Evolutionary conservation across 2,329 filamentous ascomycete species (phyloP), one percentile per base, ranked within the genome.

Genomic region (Fusarium paranaense): DNA sequence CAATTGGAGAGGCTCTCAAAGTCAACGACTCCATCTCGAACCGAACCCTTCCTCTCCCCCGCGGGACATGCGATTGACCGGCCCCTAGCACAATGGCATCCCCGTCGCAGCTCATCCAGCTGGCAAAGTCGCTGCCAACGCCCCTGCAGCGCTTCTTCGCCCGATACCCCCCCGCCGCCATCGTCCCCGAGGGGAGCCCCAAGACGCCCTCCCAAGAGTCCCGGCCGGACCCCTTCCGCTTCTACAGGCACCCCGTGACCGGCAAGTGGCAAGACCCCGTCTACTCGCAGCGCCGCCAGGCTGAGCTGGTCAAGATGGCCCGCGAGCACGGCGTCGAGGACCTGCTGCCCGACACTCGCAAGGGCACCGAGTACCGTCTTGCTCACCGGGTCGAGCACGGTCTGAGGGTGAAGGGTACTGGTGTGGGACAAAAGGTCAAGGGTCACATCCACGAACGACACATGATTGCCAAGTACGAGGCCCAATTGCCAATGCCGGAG

Each of bases 381-480:
- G 88, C 90, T 79, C 90, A 91, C 82, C 87, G 94, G 67, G 90
- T 95, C 67, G 93, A 97, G 86, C 89, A 92, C 74, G 96, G 95
- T 59, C 82, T 98, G 82, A 89, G 92, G 72, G 93, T 98, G 67
- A 96, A 95, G 90, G 96, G 96, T 78, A 98, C 96, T 2, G 96
- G 97, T 87, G 91, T 95, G 76, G 96, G 95, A 67, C 92, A 98
- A 85, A 92, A 89, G 84, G 96, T 98, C 82, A 99, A 98, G 92
- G 97, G 97, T 83, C 96, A 98, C 85, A 89, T 91, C 78, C 94
- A 95, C 91, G 97, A 99, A 88, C 91, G 97, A 81, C 93, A 93
- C 79, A 87, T 98, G 86, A 92, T 94, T 85, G 87, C 89, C 71
- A 91, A 92, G 87, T 91, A 90, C 73, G 90, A 87, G 16, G 64